Evolutionary conservation across 805 yeast genomes (phyloP), one percentile per base, ranked within the genome.

Genomic region (Wickerhamiella parazyma): DNA sequence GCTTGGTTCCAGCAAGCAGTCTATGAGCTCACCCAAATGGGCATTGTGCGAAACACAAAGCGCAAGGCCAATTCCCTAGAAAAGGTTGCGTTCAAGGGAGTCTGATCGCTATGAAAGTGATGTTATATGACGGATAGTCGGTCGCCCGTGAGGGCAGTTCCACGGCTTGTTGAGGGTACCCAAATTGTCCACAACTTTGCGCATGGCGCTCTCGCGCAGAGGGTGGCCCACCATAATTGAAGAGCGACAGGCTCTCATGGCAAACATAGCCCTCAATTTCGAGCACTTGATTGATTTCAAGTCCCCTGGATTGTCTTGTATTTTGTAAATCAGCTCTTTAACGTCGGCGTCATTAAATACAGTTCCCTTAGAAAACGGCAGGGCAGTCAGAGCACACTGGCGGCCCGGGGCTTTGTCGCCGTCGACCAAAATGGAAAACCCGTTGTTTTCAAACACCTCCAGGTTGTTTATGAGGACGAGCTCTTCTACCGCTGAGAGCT

Each of bases 111-210:
- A 53, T 18, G 50, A 52, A 6, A 65, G 45, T 1, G 82, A 85
- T 47, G 78, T 74, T 46, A 89, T 66, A 60, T 89, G 96, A 44
- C 98, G 70, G 80, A 91, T 76, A 1, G 99, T 91, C 0, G 98
- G 99, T 49, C 99, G 67, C 0, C 99, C 98, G 62, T 91, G 99
- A 0, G 99, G 99, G 52, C 77, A 72, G 44, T 71, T 71, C 98
- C 99, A 91, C 0, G 99, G 99, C 56, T 84, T 83, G 48, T 85
- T 87, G 31, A 91, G 66, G 0, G 59, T 64, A 10, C 89, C 74
- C 42, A 91, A 64, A 54, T 85, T 71, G 24, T 64, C 57, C 5
- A 91, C 87, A 2, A 91, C 75, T 31, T 55, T 64, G 1, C 60
- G 57, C 99, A 91, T 91, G 6, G 75, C 71, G 7, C 59, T 65